A percentile compares a stretch with the other conserved stretches of the same genome.
Evolutionary conservation across 345 rosid genomes (phyloP).

Genomic region (Rhodamnia rubescens): DNA sequence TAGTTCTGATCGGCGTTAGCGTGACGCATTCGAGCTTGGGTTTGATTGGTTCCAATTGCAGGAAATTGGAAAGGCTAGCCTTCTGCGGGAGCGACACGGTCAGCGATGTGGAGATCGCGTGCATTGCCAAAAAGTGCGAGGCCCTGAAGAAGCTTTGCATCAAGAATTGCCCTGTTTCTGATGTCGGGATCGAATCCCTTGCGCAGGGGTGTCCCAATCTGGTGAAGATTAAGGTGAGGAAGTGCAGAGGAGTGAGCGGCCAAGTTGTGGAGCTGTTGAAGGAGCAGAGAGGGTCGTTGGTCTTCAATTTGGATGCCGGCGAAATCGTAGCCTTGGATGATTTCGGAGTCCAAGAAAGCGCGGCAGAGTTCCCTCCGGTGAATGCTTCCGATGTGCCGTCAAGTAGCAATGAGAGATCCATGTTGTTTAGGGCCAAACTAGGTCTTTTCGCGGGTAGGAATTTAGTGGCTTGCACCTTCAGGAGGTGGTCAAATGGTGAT

Average conservation of each 20-base stretch:
- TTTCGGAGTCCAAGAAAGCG: constrained; percentile 30
- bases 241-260: constrained; percentile 54
- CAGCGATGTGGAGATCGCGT: constrained; percentile 61
- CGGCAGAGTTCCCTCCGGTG: constrained; percentile 14
- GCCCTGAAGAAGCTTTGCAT: constrained; percentile 73
- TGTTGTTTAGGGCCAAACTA: constrained; percentile 34
- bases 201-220: constrained; percentile 73
- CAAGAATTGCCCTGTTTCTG: constrained; percentile 65
- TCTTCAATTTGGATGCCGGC: constrained; percentile 49
- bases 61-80: constrained; percentile 58
- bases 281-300: constrained; percentile 33
- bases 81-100: constrained; percentile 62
- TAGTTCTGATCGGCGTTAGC: constrained; percentile 68
- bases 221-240: constrained; percentile 73
- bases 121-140: constrained; percentile 56
- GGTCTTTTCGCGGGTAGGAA: constrained; percentile 50
- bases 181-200: constrained; percentile 52
- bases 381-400: constrained; percentile 16
- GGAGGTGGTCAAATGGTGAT: constrained; percentile 42
- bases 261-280: constrained; percentile 51
- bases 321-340: constrained; percentile 29
- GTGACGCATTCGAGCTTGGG: constrained; percentile 50
- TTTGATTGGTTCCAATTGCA: constrained; percentile 43
- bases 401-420: constrained; percentile 36
- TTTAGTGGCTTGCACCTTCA: constrained; percentile 38